A percentile compares a stretch with the other conserved stretches of the same genome.
Conservation (phyloP, 352 stramenopile species). For the Globisporangium parvum region DNA sequence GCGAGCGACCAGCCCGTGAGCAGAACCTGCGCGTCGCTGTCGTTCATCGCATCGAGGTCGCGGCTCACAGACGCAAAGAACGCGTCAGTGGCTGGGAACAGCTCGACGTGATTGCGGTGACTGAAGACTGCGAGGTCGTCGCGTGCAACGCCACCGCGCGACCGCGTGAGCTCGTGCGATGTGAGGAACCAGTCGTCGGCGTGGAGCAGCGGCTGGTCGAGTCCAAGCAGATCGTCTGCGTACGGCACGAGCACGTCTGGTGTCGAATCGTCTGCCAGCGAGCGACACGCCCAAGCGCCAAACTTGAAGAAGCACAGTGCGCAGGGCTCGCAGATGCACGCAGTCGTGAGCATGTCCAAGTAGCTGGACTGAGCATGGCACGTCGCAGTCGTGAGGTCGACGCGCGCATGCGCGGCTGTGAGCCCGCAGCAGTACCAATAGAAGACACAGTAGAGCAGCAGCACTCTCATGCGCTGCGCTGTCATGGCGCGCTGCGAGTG, state of each 20-base stretch:
- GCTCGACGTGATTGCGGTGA: slow-evolving; percentile 1
- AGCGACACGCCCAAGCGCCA: slow-evolving; percentile 11
- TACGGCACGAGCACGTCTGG: slow-evolving; percentile 8
- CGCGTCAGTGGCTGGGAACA: slow-evolving; percentile 8
- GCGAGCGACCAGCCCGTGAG: slow-evolving; percentile 17
- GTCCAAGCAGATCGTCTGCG: slow-evolving; percentile 4
- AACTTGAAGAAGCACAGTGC: slow-evolving; percentile 22
- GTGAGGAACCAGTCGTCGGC: slow-evolving; percentile 10
- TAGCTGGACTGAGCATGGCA: slow-evolving; percentile 11
- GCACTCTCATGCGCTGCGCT: not conserved
- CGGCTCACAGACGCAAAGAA: slow-evolving; percentile 9
- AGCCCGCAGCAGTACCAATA: not conserved
- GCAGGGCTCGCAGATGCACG: slow-evolving; percentile 31
- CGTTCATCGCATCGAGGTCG: slow-evolving; percentile 9
- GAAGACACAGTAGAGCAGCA: not conserved
- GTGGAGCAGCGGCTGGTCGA: slow-evolving; percentile 21
- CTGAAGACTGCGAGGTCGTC: not conserved
- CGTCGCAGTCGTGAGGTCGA: slow-evolving; percentile 7
- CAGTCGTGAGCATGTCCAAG: slow-evolving; percentile 15
- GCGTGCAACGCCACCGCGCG: slow-evolving; percentile 2
- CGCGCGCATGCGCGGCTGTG: not conserved
- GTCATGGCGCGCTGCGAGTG: not conserved
- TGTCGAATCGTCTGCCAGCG: not conserved
- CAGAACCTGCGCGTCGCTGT: slow-evolving; percentile 8
- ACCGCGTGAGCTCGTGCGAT: slow-evolving; percentile 1